Base-by-base conservation (phyloP, 805 yeast species). In the Saturnispora halmiae region DNA sequence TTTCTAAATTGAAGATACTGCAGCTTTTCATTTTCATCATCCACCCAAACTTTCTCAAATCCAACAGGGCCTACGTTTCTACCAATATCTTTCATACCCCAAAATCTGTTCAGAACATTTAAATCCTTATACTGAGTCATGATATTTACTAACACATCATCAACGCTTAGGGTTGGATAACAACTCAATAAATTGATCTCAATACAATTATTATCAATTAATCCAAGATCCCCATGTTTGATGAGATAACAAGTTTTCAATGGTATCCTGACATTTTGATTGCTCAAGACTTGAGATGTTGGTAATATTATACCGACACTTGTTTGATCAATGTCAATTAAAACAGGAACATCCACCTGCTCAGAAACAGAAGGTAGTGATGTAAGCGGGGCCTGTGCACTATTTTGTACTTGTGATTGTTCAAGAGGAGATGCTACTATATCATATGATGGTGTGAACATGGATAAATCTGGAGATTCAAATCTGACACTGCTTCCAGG, bases 181-280 rank as follows among this genome's bases (percentile, higher is more conserved):
- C 90, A 82, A 53, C 87, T 82, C 48, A 83, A 59, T 25, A 83
- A 61, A 47, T 77, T 80, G 6, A 80, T 73, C 50, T 82, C 92
- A 46, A 77, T 70, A 4, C 72, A 34, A 28, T 43, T 52, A 19
- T 42, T 47, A 24, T 47, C 49, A 14, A 39, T 43, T 18, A 40
- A 42, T 4, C 52, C 51, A 20, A n/a, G 6, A n/a, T 40, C 41
- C 4, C 51, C 53, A 3, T 49, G 48, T 30, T 72, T 77, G 6
- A 79, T 51, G 40, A 83, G 56, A 45, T 77, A 82, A 1, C 92
- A 92, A 1, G 84, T 75, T 46, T 76, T 75, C 51, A 81, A 72
- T 2, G 88, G 82, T 39, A 79, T 64, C 38, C 88, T 64, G 18
- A 78, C 76, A 7, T 83, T 82, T 15, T 84, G 79, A 49, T 78